These are phyloP conservation scores for Isatis lusitanica DNA, from an alignment of 441 rosid genomes.

Conservation along the genomic window DNA sequence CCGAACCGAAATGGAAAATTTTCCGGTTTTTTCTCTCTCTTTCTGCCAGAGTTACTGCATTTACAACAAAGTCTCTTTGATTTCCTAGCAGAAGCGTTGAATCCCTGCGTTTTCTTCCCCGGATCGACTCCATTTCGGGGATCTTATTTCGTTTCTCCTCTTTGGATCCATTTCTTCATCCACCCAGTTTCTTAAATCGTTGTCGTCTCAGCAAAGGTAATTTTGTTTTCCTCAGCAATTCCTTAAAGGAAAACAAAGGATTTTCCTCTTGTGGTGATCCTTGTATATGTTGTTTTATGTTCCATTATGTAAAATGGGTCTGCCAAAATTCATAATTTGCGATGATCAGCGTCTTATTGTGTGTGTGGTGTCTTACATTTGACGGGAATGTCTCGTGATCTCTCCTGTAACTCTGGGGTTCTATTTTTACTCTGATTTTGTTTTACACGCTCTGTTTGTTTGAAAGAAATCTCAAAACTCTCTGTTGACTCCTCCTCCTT, in stretches of 20 bases:
- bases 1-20: slow-evolving; percentile 14
- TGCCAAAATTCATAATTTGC: not conserved
- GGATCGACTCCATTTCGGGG: slow-evolving; percentile 22
- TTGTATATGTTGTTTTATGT: not conserved
- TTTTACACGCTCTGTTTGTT: slow-evolving; percentile 12
- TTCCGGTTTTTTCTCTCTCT: slow-evolving; percentile 17
- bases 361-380: slow-evolving; percentile 13
- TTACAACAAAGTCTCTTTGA: slow-evolving; percentile 27
- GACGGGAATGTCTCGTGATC: slow-evolving; percentile 15
- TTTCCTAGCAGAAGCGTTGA: slow-evolving; percentile 37
- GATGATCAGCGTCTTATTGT: slow-evolving; percentile 11
- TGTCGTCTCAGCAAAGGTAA: slow-evolving; percentile 16
- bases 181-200: not conserved
- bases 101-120: slow-evolving; percentile 16
- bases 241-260: not conserved
- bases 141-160: slow-evolving; percentile 7
- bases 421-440: not conserved
- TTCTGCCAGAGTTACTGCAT: slow-evolving; percentile 19
- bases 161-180: slow-evolving; percentile 13
- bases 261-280: not conserved
- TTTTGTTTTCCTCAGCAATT: slow-evolving; percentile 11
- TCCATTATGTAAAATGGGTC: not conserved
- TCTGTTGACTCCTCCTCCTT: not conserved
- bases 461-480: not conserved
- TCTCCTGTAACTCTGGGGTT: slow-evolving; percentile 24